phyloP scores from a whole-genome alignment of 306 rosid species.

The Quercus aquifolioides region DNA sequence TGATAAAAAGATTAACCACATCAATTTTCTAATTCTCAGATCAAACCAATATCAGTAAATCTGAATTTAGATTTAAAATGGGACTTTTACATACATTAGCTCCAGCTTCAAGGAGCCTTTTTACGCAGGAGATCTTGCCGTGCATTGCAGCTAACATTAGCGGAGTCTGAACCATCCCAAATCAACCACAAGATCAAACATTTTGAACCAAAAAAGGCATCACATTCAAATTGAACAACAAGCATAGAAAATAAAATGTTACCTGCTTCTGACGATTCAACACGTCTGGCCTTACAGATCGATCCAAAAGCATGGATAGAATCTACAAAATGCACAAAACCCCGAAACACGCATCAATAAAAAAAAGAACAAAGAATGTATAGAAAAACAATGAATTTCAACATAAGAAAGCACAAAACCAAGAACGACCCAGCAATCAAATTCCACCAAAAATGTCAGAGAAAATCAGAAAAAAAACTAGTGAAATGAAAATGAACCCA shows the following conservation, averaged over 20 bases:
- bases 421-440: constrained; percentile 15
- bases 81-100: constrained; percentile 65
- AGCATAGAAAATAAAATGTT: neutral
- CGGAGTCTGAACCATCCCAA: constrained; percentile 68
- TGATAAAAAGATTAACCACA: constrained; percentile 23
- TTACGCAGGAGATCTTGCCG: constrained; percentile 76
- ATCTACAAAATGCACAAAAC: constrained; percentile 46
- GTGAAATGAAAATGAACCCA: constrained; percentile 18
- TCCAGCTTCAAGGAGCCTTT: constrained; percentile 76
- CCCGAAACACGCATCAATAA: constrained; percentile 3
- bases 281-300: constrained; percentile 79
- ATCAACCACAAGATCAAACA: constrained; percentile 7
- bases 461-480: neutral
- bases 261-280: constrained; percentile 97
- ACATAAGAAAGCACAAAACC: neutral
- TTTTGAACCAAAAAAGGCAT: neutral
- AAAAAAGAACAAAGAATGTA: constrained; percentile 14
- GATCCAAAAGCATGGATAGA: constrained; percentile 64
- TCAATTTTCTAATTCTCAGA: constrained; percentile 3
- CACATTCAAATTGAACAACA: constrained; percentile 3
- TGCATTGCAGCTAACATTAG: constrained; percentile 99
- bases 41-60: neutral
- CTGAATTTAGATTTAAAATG: neutral
- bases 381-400: neutral
- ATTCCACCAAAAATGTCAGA: neutral